A percentile compares a stretch with the other conserved stretches of the same genome.
phyloP scores from a whole-genome alignment of 2,329 filamentous ascomycete genomes.

The Trichophyton benhamiae region DNA sequence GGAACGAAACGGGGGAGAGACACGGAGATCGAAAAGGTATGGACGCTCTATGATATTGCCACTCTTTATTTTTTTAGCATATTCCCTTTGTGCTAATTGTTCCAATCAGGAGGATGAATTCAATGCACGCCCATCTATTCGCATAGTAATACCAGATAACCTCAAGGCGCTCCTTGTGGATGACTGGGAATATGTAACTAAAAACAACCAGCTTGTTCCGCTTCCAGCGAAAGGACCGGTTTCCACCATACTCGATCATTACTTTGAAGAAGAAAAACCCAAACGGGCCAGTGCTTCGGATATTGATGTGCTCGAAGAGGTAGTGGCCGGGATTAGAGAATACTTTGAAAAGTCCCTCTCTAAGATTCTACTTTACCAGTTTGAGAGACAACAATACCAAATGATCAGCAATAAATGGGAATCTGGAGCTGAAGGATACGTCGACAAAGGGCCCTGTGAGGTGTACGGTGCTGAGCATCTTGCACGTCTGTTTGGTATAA shows the following conservation, averaged over 20 bases:
- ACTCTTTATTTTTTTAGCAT: not conserved
- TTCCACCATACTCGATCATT: slow-evolving; percentile 66
- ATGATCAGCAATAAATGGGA: slow-evolving; percentile 62
- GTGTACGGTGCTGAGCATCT: slow-evolving; percentile 91
- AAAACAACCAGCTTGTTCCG: slow-evolving; percentile 79
- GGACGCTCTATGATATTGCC: slow-evolving; percentile 8
- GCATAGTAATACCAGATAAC: slow-evolving; percentile 73
- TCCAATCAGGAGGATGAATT: slow-evolving; percentile 71
- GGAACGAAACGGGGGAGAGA: slow-evolving; percentile 35
- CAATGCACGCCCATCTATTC: slow-evolving; percentile 69
- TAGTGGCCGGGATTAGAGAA: slow-evolving; percentile 70
- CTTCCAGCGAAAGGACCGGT: slow-evolving; percentile 68
- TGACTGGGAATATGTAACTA: slow-evolving; percentile 98
- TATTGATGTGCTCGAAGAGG: slow-evolving; percentile 78
- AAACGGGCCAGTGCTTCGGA: slow-evolving; percentile 45
- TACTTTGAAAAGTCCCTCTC: slow-evolving; percentile 90
- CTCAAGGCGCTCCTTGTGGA: slow-evolving; percentile 89
- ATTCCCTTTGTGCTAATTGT: slow-evolving; percentile 6
- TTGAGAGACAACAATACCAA: slow-evolving; percentile 80
- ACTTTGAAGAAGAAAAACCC: slow-evolving; percentile 56
- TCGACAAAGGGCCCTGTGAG: slow-evolving; percentile 61
- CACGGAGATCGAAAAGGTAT: slow-evolving; percentile 38
- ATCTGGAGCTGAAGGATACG: slow-evolving; percentile 47
- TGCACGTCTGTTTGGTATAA: slow-evolving; percentile 70
- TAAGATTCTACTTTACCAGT: slow-evolving; percentile 82